Conservation (phyloP, 306 rosid genomes). For the Lablab purpureus region DNA sequence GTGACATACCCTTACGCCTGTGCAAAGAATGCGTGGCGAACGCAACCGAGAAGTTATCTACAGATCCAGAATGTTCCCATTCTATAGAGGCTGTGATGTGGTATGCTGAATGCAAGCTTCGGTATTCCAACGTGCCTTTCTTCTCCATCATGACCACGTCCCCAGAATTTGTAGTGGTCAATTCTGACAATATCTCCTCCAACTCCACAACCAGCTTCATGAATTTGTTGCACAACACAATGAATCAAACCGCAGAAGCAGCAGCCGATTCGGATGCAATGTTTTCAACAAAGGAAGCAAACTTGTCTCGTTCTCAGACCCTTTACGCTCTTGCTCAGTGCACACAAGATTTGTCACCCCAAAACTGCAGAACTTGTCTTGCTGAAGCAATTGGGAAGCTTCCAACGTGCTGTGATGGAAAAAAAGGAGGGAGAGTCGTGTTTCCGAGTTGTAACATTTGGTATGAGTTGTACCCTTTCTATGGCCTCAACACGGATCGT, state of each 20-base stretch:
- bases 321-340: neutral
- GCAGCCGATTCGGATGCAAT: neutral
- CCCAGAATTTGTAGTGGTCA: neutral
- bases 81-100: neutral
- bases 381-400: neutral
- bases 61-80: neutral
- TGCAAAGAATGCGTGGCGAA: neutral
- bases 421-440: neutral
- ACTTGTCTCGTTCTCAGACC: neutral
- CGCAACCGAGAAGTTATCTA: neutral
- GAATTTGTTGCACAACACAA: neutral
- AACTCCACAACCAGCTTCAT: neutral
- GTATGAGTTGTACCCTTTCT: constrained; percentile 1
- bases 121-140: neutral
- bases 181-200: neutral
- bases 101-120: neutral
- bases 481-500: neutral
- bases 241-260: neutral
- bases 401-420: neutral
- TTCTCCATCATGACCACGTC: neutral
- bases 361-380: neutral
- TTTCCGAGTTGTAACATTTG: neutral
- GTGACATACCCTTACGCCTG: neutral
- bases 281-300: neutral
- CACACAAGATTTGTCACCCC: neutral